Percentiles rank a stretch among this genome's conserved stretches.
phyloP scores from a whole-genome alignment of 495 filamentous ascomycete species.

The Daldinia bambusicola region DNA sequence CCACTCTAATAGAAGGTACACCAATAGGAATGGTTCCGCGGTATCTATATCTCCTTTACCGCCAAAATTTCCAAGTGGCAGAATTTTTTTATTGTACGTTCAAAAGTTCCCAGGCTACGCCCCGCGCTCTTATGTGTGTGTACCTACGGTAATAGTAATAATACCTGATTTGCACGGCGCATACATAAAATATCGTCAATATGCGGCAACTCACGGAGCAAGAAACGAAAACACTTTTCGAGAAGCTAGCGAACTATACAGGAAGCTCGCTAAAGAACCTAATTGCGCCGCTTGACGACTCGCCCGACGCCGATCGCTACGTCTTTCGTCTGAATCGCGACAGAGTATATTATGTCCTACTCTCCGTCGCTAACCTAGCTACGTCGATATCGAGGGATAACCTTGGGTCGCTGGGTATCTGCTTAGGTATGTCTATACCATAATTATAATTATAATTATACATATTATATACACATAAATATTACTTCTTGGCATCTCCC shows the following conservation, averaged over 20 bases:
- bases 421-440: constrained; percentile 62
- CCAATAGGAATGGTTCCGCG: constrained; percentile 42
- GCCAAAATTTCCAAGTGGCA: constrained; percentile 48
- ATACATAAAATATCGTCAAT: constrained; percentile 31
- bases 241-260: constrained; percentile 86
- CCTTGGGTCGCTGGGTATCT: constrained; percentile 86
- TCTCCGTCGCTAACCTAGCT: constrained; percentile 89
- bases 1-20: constrained; percentile 1
- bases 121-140: neutral
- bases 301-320: constrained; percentile 71
- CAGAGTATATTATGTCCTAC: constrained; percentile 88
- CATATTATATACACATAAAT: neutral
- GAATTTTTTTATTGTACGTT: constrained; percentile 44
- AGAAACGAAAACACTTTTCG: constrained; percentile 78
- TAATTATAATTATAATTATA: too few relatives aligned
- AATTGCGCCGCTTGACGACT: constrained; percentile 75
- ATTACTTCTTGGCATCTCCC: neutral
- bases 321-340: constrained; percentile 84
- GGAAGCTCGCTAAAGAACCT: constrained; percentile 81
- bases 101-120: constrained; percentile 6
- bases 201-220: constrained; percentile 81
- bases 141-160: neutral
- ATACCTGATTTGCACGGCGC: constrained; percentile 1
- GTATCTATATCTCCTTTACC: constrained; percentile 20
- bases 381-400: constrained; percentile 80